Evolutionary conservation across 1,139 yeast genomes (phyloP).

Genomic region (Suhomyces wounanorum): DNA sequence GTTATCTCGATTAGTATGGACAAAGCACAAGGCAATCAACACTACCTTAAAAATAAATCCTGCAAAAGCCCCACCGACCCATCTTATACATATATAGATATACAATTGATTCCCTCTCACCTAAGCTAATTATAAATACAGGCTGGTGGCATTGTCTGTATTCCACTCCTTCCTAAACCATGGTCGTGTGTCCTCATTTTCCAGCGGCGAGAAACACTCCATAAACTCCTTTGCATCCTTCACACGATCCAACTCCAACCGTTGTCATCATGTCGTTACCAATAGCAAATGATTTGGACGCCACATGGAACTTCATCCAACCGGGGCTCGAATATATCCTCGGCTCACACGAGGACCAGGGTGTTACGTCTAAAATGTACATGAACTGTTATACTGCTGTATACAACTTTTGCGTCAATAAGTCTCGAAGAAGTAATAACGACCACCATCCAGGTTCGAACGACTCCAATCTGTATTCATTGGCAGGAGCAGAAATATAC

Average conservation of each 20-base stretch:
- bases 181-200: slow-evolving; percentile 10
- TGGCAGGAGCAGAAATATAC: slow-evolving; percentile 90
- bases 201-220: slow-evolving; percentile 11
- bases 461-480: slow-evolving; percentile 39
- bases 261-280: slow-evolving; percentile 22
- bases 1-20: not conserved
- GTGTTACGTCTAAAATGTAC: slow-evolving; percentile 71
- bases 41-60: not conserved
- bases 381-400: slow-evolving; percentile 81
- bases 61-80: too few relatives aligned
- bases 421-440: slow-evolving; percentile 52
- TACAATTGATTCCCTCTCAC: too few relatives aligned
- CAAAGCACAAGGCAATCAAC: not conserved
- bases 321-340: slow-evolving; percentile 72
- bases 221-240: slow-evolving; percentile 3
- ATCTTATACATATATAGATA: too few relatives aligned
- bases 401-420: slow-evolving; percentile 90
- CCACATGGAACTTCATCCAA: slow-evolving; percentile 76
- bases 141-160: not conserved
- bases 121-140: too few relatives aligned
- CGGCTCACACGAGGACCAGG: slow-evolving; percentile 65
- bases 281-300: slow-evolving; percentile 54
- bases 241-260: not conserved
- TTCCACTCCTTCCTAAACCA: not conserved
- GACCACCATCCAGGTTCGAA: slow-evolving; percentile 18